These are phyloP conservation scores for Cocos nucifera DNA, from an alignment of 176 grass and related monocot genomes.

Conservation along the genomic window DNA sequence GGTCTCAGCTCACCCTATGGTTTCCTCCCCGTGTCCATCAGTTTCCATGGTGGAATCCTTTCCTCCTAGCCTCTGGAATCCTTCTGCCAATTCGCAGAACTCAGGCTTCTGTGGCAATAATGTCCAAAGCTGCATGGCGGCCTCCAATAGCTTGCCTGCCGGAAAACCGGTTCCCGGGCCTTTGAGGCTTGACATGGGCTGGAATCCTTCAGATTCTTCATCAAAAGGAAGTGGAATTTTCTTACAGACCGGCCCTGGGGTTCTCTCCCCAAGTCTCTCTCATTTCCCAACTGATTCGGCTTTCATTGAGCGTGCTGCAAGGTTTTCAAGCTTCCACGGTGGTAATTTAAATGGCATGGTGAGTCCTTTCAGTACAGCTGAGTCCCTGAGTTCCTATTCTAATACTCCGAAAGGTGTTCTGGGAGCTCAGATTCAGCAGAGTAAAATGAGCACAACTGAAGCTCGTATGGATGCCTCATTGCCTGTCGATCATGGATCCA, in stretches of 20 bases:
- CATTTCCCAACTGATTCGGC: slow-evolving; percentile 70
- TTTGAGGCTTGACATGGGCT: neutral
- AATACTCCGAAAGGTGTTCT: slow-evolving; percentile 20
- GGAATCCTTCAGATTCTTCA: slow-evolving; percentile 1
- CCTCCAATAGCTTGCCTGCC: no score
- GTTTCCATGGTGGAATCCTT: slow-evolving; percentile 46
- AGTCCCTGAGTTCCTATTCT: slow-evolving; percentile 31
- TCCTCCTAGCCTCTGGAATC: slow-evolving; percentile 37
- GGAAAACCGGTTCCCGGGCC: no score
- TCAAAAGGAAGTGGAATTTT: slow-evolving; percentile 17
- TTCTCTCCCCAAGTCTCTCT: slow-evolving; percentile 36
- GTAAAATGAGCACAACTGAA: slow-evolving; percentile 17
- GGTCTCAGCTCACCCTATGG: neutral
- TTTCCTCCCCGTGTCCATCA: slow-evolving; percentile 26
- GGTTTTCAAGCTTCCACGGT: slow-evolving; percentile 57
- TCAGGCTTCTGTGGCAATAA: slow-evolving; percentile 28
- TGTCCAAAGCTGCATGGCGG: neutral
- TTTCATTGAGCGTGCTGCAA: slow-evolving; percentile 71
- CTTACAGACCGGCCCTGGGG: slow-evolving; percentile 33
- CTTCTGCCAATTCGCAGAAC: slow-evolving; percentile 27
- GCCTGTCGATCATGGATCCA: slow-evolving; percentile 17
- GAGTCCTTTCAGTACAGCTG: slow-evolving; percentile 18
- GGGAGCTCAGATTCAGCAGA: slow-evolving; percentile 9
- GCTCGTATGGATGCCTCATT: slow-evolving; percentile 10
- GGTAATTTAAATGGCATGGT: slow-evolving; percentile 21